Base-by-base conservation (phyloP, 371 early-diverging fungal species). In the Mortierella sp. region DNA sequence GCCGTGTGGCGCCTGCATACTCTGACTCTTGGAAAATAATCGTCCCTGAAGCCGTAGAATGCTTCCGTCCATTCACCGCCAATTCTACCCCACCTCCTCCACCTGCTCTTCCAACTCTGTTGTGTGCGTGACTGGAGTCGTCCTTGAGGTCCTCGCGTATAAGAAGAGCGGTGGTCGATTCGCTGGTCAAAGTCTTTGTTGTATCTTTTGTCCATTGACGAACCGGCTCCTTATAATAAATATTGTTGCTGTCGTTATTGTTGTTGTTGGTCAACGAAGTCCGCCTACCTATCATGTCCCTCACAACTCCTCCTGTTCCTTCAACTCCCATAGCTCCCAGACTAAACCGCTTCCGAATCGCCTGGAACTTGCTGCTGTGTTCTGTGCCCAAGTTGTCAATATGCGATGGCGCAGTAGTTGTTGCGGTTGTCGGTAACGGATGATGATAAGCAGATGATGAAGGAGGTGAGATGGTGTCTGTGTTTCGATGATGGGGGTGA, bases 201-300 rank as follows among this genome's bases (percentile, higher is more conserved):
- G 80, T 79, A 48, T 77, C 80, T 48, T 76, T 79, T 71, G 51
- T 79, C 16, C 21, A 65, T 49, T 70, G 72, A n/a, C 75, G 82
- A 24, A 55, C 29, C 18, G 65, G 49, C 29, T 32, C 44, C 1
- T n/a, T 65, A 27, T 35, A 35, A 35, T 35, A 35, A 35, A 35
- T 35, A 35, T 38, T 51, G 38, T 51, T 16, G 14, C n/a, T 32
- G 4, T 4, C 10, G 16, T 56, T 74, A 12, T 41, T 35, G 16
- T 56, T 74, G 24, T 41, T 35, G 16, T 32, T 49, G 58, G 41
- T 24, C 54, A 58, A 41, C 41, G 18, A 38, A n/a, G 11, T 29
- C 3, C 65, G 63, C 35, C 21, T 51, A 16, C 51, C 72, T 49
- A 51, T 44, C 44, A 11, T 7, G 7, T 56, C 74, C 24, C 21